Conservation (phyloP, 2,329 filamentous ascomycete genomes). For the Penicillium sclerotiorum region DNA sequence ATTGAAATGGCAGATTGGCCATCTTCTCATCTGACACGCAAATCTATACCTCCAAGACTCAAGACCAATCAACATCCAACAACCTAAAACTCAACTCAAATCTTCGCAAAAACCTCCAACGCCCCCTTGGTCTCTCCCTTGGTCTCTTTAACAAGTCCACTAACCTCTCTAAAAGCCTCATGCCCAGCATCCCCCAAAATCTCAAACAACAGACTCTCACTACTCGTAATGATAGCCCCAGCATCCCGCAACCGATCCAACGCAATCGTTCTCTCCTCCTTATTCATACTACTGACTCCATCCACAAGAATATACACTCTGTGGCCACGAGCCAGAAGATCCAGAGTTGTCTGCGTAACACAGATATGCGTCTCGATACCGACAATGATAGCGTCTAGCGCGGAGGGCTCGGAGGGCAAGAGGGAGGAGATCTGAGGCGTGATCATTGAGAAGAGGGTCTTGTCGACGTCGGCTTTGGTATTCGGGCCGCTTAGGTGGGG, state of each 20-base stretch:
- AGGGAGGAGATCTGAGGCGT: slow-evolving; percentile 64
- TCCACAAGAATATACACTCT: slow-evolving; percentile 86
- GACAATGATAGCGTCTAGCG: slow-evolving; percentile 71
- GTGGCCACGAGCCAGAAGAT: slow-evolving; percentile 74
- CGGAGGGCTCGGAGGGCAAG: slow-evolving; percentile 25
- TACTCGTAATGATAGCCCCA: slow-evolving; percentile 79
- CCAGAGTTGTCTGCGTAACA: slow-evolving; percentile 87
- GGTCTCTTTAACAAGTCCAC: slow-evolving; percentile 76
- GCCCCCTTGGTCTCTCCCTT: slow-evolving; percentile 69
- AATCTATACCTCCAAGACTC: no score
- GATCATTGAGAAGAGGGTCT: slow-evolving; percentile 88
- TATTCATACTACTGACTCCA: slow-evolving; percentile 85
- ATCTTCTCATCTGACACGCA: no score
- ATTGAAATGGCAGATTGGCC: no score
- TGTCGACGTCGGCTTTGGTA: slow-evolving; percentile 68
- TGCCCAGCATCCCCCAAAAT: slow-evolving; percentile 78
- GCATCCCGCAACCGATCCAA: slow-evolving; percentile 73
- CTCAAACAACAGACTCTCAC: slow-evolving; percentile 90
- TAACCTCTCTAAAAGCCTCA: slow-evolving; percentile 70
- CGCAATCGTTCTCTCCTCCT: slow-evolving; percentile 77
- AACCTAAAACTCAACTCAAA: slow-evolving; percentile 42
- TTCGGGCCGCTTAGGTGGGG: slow-evolving; percentile 50
- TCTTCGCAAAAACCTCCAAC: slow-evolving; percentile 67
- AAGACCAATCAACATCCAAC: no score
- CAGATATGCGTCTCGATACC: slow-evolving; percentile 96